Conservation (phyloP, 179 eudicot species). For the Beta macrorhiza region DNA sequence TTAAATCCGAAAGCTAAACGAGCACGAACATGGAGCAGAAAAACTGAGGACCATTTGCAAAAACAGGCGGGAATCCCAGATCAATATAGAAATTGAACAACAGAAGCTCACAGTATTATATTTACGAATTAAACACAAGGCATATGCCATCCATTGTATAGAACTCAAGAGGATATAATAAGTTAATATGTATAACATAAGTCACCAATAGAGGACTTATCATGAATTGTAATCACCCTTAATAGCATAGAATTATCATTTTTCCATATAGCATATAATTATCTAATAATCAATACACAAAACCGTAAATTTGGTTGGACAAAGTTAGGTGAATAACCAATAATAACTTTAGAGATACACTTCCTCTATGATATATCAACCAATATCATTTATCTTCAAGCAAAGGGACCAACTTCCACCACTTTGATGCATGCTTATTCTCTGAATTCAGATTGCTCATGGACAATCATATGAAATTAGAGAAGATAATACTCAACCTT, state of each 20-base stretch:
- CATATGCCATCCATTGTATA: no score
- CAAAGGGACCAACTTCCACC: neutral
- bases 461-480: neutral
- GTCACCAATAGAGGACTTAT: no score
- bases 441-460: neutral
- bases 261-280: neutral
- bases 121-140: neutral
- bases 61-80: neutral
- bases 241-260: neutral
- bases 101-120: neutral
- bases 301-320: neutral
- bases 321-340: neutral
- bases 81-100: neutral
- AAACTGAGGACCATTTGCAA: neutral
- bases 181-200: no score
- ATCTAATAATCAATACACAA: neutral
- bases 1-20: neutral
- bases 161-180: neutral
- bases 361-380: neutral
- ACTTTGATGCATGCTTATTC: neutral
- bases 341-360: neutral
- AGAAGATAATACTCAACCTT: neutral
- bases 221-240: neutral
- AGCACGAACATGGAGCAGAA: neutral
- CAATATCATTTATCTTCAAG: neutral